Base-by-base conservation (phyloP, 1,284 basidiomycete genomes). In the Boletus sp. region DNA sequence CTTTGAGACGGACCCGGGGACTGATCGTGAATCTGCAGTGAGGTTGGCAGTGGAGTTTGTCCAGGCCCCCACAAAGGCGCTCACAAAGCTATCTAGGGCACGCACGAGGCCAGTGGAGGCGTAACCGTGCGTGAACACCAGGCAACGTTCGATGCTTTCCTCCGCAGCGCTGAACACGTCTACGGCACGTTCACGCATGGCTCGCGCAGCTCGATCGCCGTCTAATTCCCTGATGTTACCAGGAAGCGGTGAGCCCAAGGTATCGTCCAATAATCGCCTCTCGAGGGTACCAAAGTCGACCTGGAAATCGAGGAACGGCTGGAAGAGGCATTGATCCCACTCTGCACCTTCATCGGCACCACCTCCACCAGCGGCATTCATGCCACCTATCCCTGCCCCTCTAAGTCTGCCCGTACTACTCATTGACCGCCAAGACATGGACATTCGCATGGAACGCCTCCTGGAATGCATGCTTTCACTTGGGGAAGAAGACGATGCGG, bases 311-410 rank as follows among this genome's bases (percentile, higher is more conserved):
- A 95, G 78, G 77, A 96, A 97, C 0, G 95, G 92, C 69, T 95
- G 93, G 72, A 94, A 96, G 11, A 97, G 78, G 42, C 89, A 86
- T 55, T 89, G 87, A 67, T 96, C 93, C 95, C 95, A 97, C 50
- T 86, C 86, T 61, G 84, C 74, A 12, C 77, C 77, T 47, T 82
- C 79, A n/a, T 63, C 69, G 50, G 49, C 33, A 45, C 59, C 37
- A 18, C 48, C 37, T 15, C 48, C 44, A 15, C 51, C 31, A 20
- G 55, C 37, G 20, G 61, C 29, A 13, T 46, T 53, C 16, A 63
- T 51, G 27, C 42, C 49, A 6, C 60, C 61, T 39, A 60, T 44
- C 12, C 53, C 43, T 53, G 50, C 56, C 13, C 56, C 59, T 47
- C 63, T 57, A 46, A 66, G 57, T 44, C 65, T 62, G 18, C 67